A percentile compares a stretch with the other conserved stretches of the same genome.
These are phyloP conservation scores for Mortierella hygrophila DNA, from an alignment of 192 early-diverging fungal species.

Conservation along the genomic window DNA sequence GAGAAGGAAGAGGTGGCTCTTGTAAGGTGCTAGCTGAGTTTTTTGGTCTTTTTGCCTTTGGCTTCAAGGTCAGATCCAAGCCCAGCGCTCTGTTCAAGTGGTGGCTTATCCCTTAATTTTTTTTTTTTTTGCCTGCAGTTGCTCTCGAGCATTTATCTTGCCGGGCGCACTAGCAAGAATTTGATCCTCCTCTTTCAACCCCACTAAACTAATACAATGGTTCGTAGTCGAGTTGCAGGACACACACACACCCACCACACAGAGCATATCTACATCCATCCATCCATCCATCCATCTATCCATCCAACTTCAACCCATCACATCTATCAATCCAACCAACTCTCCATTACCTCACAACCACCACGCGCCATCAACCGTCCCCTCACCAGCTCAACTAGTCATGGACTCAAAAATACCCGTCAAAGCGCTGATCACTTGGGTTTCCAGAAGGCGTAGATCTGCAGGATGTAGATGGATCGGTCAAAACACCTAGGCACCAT, in stretches of 20 bases:
- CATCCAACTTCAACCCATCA: conserved; percentile 17
- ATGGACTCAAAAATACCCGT: not conserved
- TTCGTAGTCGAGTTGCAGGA: conserved; percentile 9
- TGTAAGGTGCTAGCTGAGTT: not conserved
- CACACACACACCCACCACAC: not conserved
- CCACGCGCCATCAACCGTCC: not conserved
- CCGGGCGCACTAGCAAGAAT: not conserved
- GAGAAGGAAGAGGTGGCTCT: not conserved
- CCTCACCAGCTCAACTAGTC: not conserved
- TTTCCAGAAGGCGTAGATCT: not conserved
- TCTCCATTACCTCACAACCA: not conserved
- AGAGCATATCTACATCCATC: not conserved
- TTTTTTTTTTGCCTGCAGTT: not conserved
- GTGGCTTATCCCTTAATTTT: not conserved
- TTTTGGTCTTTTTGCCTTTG: not conserved
- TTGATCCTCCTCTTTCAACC: conserved; percentile 46
- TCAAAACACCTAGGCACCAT: not conserved
- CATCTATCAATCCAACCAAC: conserved; percentile 20
- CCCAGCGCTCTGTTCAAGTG: not conserved
- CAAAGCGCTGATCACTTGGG: not conserved
- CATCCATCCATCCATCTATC: conserved; percentile 2
- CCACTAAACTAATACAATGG: conserved; percentile 52
- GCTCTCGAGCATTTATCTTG: not conserved
- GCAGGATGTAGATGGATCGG: not conserved
- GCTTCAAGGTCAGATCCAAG: not conserved